These are phyloP conservation scores for Drechslerella stenobrocha DNA, from an alignment of 2,329 filamentous ascomycete genomes.

Conservation along the genomic window DNA sequence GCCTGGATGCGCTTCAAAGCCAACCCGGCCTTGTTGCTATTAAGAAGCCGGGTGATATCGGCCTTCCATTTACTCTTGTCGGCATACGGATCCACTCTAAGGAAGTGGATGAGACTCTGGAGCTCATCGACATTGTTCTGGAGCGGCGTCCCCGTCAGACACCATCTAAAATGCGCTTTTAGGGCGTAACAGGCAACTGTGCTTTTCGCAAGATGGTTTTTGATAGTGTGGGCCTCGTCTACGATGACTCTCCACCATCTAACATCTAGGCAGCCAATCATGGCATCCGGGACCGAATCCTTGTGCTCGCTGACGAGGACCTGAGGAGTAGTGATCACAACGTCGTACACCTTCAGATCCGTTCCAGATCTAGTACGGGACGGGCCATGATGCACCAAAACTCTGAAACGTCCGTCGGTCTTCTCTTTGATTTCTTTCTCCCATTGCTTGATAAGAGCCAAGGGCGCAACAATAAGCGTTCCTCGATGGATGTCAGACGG, in stretches of 20 bases:
- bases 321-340: slow-evolving; percentile 96
- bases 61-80: slow-evolving; percentile 85
- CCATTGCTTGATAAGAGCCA: slow-evolving; percentile 96
- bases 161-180: slow-evolving; percentile 88
- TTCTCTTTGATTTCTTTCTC: slow-evolving; percentile 88
- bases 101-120: slow-evolving; percentile 88
- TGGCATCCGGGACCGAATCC: slow-evolving; percentile 63
- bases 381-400: slow-evolving; percentile 88
- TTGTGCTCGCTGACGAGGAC: slow-evolving; percentile 90
- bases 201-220: slow-evolving; percentile 94
- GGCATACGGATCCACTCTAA: slow-evolving; percentile 88
- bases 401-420: slow-evolving; percentile 73
- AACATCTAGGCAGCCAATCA: slow-evolving; percentile 80
- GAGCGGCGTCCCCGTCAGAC: slow-evolving; percentile 92
- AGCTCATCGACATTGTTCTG: slow-evolving; percentile 98
- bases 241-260: slow-evolving; percentile 95
- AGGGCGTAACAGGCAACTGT: slow-evolving; percentile 89
- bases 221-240: slow-evolving; percentile 97
- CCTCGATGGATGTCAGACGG: slow-evolving; percentile 71
- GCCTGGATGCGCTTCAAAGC: slow-evolving; percentile 84
- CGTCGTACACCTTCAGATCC: slow-evolving; percentile 81
- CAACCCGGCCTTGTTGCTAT: slow-evolving; percentile 82
- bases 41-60: slow-evolving; percentile 85
- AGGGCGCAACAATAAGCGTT: slow-evolving; percentile 87
- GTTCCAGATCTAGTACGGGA: slow-evolving; percentile 76